Base-by-base conservation (phyloP, 108 stramenopile species). In the Cyclotella cryptica region DNA sequence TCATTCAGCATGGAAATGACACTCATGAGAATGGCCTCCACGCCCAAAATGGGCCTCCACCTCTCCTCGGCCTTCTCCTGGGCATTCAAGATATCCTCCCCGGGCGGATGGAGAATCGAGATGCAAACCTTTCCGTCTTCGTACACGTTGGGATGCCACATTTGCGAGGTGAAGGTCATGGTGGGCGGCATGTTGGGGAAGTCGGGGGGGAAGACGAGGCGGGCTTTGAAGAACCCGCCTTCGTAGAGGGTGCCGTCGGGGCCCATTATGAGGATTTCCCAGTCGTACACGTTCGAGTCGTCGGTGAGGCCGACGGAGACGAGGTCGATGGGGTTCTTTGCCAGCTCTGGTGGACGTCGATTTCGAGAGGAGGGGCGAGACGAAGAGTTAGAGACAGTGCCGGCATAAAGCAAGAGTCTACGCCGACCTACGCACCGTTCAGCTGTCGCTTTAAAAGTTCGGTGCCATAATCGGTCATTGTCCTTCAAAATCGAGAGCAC, bases 141-240 rank as follows among this genome's bases (percentile, higher is more conserved):
- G 88, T 98, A 97, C 41, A 96, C 92, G 64, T 99, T 99, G 18
- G 99, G 99, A 75, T 99, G 99, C 96, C 96, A 98, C 92, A 99
- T 98, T 73, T 98, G 96, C 4, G 96, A 93, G 13, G 73, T 76
- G 83, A 99, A 99, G 29, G 91, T 97, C 91, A 92, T 92, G 92
- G 79, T 87, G 1, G 97, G 99, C 21, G 99, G 99, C 87, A 86
- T 95, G 86, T 98, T 97, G 45, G 99, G 99, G 84, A 98, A 99
- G 71, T 98, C 98, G 11, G 84, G 52, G 41, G 99, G 99, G 78
- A 99, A 99, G 73, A 89, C 85, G 9, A 99, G 85, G 19, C 83
- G 84, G 24, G 98, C 98, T 72, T 93, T 94, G 93, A 99, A 99
- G 71, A 98, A 96, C 43, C 99, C 99, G 27, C 96, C 99, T 75